Evolutionary conservation across 768 basidiomycete genomes (phyloP), one percentile per base, ranked within the genome.

Genomic region (Serendipita vermifera): DNA sequence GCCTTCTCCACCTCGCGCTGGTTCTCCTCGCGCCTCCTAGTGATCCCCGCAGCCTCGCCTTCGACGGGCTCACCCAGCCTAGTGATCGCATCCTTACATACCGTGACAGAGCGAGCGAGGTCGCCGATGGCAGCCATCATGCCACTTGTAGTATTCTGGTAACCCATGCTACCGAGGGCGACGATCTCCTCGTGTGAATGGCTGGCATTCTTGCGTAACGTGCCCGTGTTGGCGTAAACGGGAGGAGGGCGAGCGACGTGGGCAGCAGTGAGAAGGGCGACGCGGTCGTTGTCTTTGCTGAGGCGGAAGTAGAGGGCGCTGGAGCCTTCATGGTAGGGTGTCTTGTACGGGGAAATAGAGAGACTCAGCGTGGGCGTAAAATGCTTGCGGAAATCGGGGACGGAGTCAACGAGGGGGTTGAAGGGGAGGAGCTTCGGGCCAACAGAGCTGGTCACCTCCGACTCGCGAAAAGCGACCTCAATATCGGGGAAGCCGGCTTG

Each of bases 311-410:
- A 74, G 48, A 73, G 62, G 43, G 55, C 62, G 31, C 65, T 70
- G 1, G 73, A 73, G 56, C 73, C 71, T 59, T 72, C 73, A 35
- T 38, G 63, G 54, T 68, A 31, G 36, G 73, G 67, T 2, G 31
- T 40, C 58, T 61, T 65, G 15, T 51, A 58, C 31, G 67, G 59
- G 27, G 73, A 70, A 48, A 74, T 71, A 20, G 58, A 35, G 40
- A 72, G 64, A 54, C 72, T 66, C 20, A 75, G 70, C 32, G 70
- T 60, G 57, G 65, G 59, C 4, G 69, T 68, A 62, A 74, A 69
- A 14, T 67, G 67, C 40, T 66, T 64, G 27, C 64, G 62, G n/a
- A 67, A 53, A 11, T 63, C 62, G 60, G 65, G 27, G 55, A 66
- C 57, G 32, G 57, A 29, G 55, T 69, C 65, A 31, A 59, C n/a